Conservation (phyloP, 2,329 filamentous ascomycete species). For the Hymenoscyphus albidus region DNA sequence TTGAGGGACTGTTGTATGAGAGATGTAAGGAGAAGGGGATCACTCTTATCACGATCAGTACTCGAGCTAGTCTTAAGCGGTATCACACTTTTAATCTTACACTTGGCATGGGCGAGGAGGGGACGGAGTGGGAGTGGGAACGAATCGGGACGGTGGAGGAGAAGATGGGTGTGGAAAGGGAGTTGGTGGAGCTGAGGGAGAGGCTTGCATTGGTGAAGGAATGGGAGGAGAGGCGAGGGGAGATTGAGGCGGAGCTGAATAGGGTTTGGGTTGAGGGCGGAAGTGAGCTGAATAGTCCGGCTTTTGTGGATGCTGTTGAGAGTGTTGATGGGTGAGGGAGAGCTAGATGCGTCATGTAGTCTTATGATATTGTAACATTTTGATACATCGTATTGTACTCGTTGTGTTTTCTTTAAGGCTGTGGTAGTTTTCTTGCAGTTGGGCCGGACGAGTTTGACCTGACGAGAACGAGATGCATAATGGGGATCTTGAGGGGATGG, state of each 20-base stretch:
- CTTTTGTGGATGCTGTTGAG: not conserved
- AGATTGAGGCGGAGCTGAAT: constrained; percentile 78
- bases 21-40: constrained; percentile 89
- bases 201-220: constrained; percentile 75
- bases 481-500: no score
- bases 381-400: not conserved
- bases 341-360: not conserved
- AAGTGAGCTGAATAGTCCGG: constrained; percentile 24
- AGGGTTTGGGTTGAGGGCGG: constrained; percentile 36
- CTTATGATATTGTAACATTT: not conserved
- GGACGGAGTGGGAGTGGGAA: constrained; percentile 89
- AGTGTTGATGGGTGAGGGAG: constrained; percentile 16
- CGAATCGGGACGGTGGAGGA: constrained; percentile 90
- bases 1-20: constrained; percentile 91
- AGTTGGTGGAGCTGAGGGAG: constrained; percentile 79
- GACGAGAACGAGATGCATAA: no score
- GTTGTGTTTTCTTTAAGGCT: not conserved
- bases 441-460: no score
- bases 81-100: constrained; percentile 92
- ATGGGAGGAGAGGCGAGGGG: constrained; percentile 73
- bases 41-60: constrained; percentile 93
- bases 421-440: no score
- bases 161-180: constrained; percentile 89
- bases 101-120: constrained; percentile 73
- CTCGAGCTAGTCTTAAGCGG: constrained; percentile 87